phyloP scores from a whole-genome alignment of 352 stramenopile species.

The Globisporangium radiosum region DNA sequence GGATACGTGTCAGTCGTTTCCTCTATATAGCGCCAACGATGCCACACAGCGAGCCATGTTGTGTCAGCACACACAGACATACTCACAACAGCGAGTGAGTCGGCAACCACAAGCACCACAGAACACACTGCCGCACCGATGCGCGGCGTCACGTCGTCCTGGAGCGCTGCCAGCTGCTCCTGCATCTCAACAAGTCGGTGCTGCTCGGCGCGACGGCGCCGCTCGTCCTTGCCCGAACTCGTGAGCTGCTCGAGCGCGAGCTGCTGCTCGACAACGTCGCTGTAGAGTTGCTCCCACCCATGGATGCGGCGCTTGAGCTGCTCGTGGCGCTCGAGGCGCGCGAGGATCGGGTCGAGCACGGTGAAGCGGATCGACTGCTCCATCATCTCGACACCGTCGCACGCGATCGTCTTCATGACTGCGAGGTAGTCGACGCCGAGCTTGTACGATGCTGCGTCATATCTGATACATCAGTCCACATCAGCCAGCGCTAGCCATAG shows the following conservation, averaged over 20 bases:
- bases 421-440: constrained; percentile 38
- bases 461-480: constrained; percentile 3
- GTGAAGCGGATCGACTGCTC: constrained; percentile 79
- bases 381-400: constrained; percentile 48
- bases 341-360: constrained; percentile 53
- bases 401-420: constrained; percentile 48
- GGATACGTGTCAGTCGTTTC: constrained; percentile 24
- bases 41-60: background rate
- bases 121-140: constrained; percentile 23
- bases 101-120: too few species aligned
- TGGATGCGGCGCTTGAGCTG: constrained; percentile 33
- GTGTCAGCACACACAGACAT: background rate
- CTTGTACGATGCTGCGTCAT: constrained; percentile 22
- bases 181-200: constrained; percentile 32
- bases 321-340: constrained; percentile 43
- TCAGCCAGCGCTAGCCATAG: too few species aligned
- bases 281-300: constrained; percentile 20
- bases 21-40: constrained; percentile 19
- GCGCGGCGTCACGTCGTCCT: constrained; percentile 30
- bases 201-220: constrained; percentile 22
- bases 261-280: constrained; percentile 21
- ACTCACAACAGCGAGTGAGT: background rate
- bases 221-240: constrained; percentile 38
- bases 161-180: constrained; percentile 25
- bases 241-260: constrained; percentile 22